These are phyloP conservation scores for Candida mattraensis DNA, from an alignment of 805 yeast species.

Conservation along the genomic window DNA sequence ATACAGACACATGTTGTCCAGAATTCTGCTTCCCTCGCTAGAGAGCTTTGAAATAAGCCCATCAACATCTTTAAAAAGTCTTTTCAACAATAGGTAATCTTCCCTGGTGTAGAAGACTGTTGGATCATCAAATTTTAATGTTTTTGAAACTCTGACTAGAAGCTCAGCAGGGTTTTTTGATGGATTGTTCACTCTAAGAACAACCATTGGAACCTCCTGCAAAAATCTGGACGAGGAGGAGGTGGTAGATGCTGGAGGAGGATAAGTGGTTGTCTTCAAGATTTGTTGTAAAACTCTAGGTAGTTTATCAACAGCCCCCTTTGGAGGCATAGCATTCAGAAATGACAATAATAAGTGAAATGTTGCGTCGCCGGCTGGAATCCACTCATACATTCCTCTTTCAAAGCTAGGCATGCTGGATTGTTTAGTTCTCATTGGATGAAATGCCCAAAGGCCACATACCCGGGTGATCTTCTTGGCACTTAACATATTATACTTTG, in stretches of 20 bases:
- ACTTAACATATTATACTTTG: slow-evolving; percentile 73
- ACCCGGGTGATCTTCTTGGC: slow-evolving; percentile 78
- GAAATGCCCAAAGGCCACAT: slow-evolving; percentile 89
- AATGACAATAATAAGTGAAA: slow-evolving; percentile 78
- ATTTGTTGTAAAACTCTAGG: slow-evolving; percentile 69
- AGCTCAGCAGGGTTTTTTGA: slow-evolving; percentile 57
- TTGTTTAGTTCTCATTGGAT: slow-evolving; percentile 29
- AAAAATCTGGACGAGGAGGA: slow-evolving; percentile 26
- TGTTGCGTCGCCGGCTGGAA: slow-evolving; percentile 80
- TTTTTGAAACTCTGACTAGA: slow-evolving; percentile 54
- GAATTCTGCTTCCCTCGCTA: slow-evolving; percentile 65
- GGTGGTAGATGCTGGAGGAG: slow-evolving; percentile 54
- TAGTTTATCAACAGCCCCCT: slow-evolving; percentile 52
- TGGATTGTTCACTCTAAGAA: slow-evolving; percentile 39
- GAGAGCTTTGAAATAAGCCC: slow-evolving; percentile 66
- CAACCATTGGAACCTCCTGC: slow-evolving; percentile 38
- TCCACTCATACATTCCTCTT: slow-evolving; percentile 76
- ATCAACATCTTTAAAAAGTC: slow-evolving; percentile 58
- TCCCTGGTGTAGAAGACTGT: slow-evolving; percentile 71
- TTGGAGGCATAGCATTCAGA: slow-evolving; percentile 70
- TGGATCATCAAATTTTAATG: slow-evolving; percentile 68
- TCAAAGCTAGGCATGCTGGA: slow-evolving; percentile 50
- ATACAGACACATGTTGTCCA: slow-evolving; percentile 38
- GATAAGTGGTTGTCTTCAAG: slow-evolving; percentile 66
- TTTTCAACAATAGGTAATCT: slow-evolving; percentile 72